Conservation (phyloP, 495 filamentous ascomycete species). For the Trichocladium antarcticum region DNA sequence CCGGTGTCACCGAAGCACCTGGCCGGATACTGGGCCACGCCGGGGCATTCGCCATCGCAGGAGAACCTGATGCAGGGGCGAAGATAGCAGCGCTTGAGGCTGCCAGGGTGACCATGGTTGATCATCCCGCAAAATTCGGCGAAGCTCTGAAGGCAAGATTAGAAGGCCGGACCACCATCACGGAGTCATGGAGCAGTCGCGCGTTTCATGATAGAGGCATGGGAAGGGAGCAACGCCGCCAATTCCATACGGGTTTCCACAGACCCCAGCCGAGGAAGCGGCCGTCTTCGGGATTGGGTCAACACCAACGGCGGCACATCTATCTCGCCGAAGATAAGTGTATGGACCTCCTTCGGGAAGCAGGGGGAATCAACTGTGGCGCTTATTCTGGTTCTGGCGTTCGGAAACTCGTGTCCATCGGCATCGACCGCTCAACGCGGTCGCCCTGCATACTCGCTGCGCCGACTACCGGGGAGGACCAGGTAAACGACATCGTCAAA, state of each 20-base stretch:
- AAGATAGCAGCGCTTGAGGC: slow-evolving; percentile 60
- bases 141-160: slow-evolving; percentile 49
- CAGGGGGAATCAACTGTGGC: slow-evolving; percentile 39
- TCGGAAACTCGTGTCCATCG: slow-evolving; percentile 45
- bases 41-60: slow-evolving; percentile 60
- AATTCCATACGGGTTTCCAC: slow-evolving; percentile 39
- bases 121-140: slow-evolving; percentile 75
- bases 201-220: slow-evolving; percentile 13
- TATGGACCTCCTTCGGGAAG: slow-evolving; percentile 45
- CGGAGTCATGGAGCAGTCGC: neutral
- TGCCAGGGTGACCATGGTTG: slow-evolving; percentile 64
- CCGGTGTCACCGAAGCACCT: slow-evolving; percentile 52
- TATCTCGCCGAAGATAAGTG: slow-evolving; percentile 49
- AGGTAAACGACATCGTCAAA: slow-evolving; percentile 26
- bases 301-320: slow-evolving; percentile 45
- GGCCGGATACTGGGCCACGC: slow-evolving; percentile 83
- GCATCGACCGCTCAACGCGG: slow-evolving; percentile 51
- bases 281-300: neutral
- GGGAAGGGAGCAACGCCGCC: slow-evolving; percentile 26
- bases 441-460: slow-evolving; percentile 61
- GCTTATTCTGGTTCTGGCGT: slow-evolving; percentile 28
- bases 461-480: slow-evolving; percentile 30
- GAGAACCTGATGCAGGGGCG: slow-evolving; percentile 51
- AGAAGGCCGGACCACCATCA: neutral
- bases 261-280: slow-evolving; percentile 5